phyloP scores from a whole-genome alignment of 768 basidiomycete genomes.

The Pleurotus giganteus region DNA sequence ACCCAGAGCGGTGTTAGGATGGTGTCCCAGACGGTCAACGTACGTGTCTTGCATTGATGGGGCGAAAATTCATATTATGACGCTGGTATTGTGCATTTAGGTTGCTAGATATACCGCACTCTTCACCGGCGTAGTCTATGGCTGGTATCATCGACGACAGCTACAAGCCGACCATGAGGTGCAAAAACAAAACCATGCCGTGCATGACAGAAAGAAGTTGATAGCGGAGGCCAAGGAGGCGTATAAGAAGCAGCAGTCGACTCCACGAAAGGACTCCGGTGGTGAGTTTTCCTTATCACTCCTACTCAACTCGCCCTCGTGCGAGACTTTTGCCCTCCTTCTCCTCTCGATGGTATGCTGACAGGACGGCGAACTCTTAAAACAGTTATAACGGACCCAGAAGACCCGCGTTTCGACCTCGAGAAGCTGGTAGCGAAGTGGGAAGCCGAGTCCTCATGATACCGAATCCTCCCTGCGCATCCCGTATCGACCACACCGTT shows the following conservation, averaged over 20 bases:
- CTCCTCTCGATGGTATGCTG: slow-evolving; percentile 7
- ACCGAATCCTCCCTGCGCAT: not conserved
- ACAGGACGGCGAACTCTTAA: slow-evolving; percentile 1
- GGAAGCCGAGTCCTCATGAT: slow-evolving; percentile 54
- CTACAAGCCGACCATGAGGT: slow-evolving; percentile 80
- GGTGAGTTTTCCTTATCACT: slow-evolving; percentile 43
- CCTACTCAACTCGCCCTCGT: too few species aligned
- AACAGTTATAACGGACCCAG: slow-evolving; percentile 88
- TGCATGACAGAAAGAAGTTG: slow-evolving; percentile 72
- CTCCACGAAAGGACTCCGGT: slow-evolving; percentile 45
- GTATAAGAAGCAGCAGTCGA: slow-evolving; percentile 77
- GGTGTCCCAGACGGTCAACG: slow-evolving; percentile 77
- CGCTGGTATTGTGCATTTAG: slow-evolving; percentile 35
- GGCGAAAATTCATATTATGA: not conserved
- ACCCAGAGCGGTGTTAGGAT: slow-evolving; percentile 32
- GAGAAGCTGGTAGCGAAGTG: slow-evolving; percentile 82
- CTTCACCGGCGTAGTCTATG: slow-evolving; percentile 83
- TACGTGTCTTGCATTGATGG: slow-evolving; percentile 33
- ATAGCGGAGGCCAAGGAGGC: slow-evolving; percentile 87
- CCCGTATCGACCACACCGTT: too few species aligned
- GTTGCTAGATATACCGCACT: slow-evolving; percentile 95
- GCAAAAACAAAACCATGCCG: slow-evolving; percentile 70
- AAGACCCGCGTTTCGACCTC: slow-evolving; percentile 93
- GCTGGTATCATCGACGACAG: slow-evolving; percentile 88
- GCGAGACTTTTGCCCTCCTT: slow-evolving; percentile 4